A percentile compares a stretch with the other conserved stretches of the same genome.
Evolutionary conservation across 306 rosid species (phyloP).

Genomic region (Senna tora): DNA sequence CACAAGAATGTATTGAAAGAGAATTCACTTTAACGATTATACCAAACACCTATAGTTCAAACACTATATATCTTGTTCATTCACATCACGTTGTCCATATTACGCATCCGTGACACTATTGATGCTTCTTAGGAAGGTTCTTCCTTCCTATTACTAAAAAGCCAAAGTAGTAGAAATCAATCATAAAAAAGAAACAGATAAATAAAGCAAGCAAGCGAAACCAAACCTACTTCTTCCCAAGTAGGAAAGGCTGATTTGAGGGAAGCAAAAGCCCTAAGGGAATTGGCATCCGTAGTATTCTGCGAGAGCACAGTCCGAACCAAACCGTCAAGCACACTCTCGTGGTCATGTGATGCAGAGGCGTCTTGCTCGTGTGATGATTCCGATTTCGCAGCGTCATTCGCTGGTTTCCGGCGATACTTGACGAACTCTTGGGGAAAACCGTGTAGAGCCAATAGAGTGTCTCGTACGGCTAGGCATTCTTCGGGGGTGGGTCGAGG

Average conservation of each 20-base stretch:
- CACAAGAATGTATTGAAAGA: not conserved
- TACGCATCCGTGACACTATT: no score
- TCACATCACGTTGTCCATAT: no score
- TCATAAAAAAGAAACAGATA: not conserved
- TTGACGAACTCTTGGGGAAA: conserved; percentile 74
- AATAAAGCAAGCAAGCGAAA: not conserved
- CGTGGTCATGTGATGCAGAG: not conserved
- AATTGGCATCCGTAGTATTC: conserved; percentile 79
- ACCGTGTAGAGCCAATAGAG: conserved; percentile 72
- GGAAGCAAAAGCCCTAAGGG: conserved; percentile 68
- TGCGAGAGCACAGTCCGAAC: conserved; percentile 84
- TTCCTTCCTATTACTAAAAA: not conserved
- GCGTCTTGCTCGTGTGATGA: not conserved
- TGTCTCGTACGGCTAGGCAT: conserved; percentile 69
- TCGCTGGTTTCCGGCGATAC: conserved; percentile 53
- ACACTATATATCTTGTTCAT: no score
- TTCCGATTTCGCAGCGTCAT: conserved; percentile 33
- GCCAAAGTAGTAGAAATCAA: not conserved
- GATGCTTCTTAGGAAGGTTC: not conserved
- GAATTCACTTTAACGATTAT: not conserved
- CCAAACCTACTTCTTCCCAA: conserved; percentile 56
- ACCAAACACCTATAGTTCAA: no score
- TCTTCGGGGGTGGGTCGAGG: conserved; percentile 56
- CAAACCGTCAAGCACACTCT: conserved; percentile 81
- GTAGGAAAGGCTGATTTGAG: conserved; percentile 79